Conservation (phyloP, 148 eudicot species). For the Amaranthus palmeri region DNA sequence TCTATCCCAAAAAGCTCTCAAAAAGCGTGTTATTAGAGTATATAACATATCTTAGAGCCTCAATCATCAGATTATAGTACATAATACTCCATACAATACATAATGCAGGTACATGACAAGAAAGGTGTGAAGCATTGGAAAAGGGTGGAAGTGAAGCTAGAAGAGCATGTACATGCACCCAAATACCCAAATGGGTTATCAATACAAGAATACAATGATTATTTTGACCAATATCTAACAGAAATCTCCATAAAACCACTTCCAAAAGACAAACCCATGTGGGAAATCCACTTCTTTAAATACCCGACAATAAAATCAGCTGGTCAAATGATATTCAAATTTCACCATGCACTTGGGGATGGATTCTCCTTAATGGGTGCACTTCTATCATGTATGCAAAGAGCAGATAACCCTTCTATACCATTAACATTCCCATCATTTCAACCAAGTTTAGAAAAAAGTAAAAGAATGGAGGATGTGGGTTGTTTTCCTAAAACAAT, state of each 20-base stretch:
- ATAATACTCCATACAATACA: too few species aligned
- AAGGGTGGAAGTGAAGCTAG: constrained; percentile 53
- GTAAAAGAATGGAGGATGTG: neutral
- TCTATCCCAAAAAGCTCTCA: too few species aligned
- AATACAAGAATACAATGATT: constrained; percentile 37
- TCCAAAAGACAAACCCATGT: constrained; percentile 61
- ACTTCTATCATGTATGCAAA: constrained; percentile 70
- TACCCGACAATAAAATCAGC: constrained; percentile 68
- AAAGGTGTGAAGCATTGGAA: constrained; percentile 66
- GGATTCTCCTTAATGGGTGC: constrained; percentile 91
- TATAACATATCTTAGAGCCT: too few species aligned
- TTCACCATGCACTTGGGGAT: constrained; percentile 82
- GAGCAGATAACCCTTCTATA: constrained; percentile 65
- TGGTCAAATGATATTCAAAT: constrained; percentile 59
- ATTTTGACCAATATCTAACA: constrained; percentile 49
- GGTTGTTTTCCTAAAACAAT: constrained; percentile 27
- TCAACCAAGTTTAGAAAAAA: constrained; percentile 12
- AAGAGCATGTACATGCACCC: constrained; percentile 58
- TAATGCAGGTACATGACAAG: constrained; percentile 45
- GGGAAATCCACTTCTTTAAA: constrained; percentile 66
- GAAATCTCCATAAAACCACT: constrained; percentile 46
- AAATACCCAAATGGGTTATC: constrained; percentile 35
- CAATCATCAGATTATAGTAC: too few species aligned
- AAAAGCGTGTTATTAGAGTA: too few species aligned
- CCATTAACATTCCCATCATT: constrained; percentile 59